Evolutionary conservation across 257 asterid species (phyloP).

Genomic region (Salvia hispanica): DNA sequence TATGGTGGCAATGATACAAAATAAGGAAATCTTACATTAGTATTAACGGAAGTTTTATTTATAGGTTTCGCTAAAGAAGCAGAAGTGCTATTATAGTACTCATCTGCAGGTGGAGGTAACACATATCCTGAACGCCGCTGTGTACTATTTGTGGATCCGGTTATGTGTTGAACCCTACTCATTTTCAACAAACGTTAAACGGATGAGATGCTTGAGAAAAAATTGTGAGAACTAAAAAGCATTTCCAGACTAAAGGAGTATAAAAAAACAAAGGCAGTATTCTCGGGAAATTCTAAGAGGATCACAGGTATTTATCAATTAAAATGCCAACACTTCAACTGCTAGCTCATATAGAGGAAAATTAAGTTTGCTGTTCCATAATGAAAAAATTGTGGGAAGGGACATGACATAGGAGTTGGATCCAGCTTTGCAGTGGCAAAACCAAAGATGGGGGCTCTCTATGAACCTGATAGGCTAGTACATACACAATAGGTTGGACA

Average conservation of each 20-base stretch:
- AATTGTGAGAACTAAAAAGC: slow-evolving; percentile 10
- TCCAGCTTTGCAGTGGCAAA: neutral
- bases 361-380: neutral
- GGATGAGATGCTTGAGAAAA: slow-evolving; percentile 31
- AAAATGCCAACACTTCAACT: neutral
- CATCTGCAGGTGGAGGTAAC: slow-evolving; percentile 91
- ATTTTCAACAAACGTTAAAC: slow-evolving; percentile 54
- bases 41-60: slow-evolving; percentile 52
- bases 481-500: neutral
- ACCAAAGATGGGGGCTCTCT: neutral
- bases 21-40: slow-evolving; percentile 67
- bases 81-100: slow-evolving; percentile 56
- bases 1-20: slow-evolving; percentile 15
- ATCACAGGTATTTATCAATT: neutral
- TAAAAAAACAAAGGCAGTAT: neutral
- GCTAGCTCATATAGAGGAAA: neutral
- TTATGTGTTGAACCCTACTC: slow-evolving; percentile 80
- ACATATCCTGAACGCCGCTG: slow-evolving; percentile 78
- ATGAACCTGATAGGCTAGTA: neutral
- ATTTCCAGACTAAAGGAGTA: slow-evolving; percentile 11
- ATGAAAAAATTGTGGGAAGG: neutral
- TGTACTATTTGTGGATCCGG: slow-evolving; percentile 59
- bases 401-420: neutral
- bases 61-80: slow-evolving; percentile 62
- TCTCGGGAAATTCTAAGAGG: neutral